Base-by-base conservation (phyloP, 1,284 basidiomycete species). In the Phlebopus sp. region DNA sequence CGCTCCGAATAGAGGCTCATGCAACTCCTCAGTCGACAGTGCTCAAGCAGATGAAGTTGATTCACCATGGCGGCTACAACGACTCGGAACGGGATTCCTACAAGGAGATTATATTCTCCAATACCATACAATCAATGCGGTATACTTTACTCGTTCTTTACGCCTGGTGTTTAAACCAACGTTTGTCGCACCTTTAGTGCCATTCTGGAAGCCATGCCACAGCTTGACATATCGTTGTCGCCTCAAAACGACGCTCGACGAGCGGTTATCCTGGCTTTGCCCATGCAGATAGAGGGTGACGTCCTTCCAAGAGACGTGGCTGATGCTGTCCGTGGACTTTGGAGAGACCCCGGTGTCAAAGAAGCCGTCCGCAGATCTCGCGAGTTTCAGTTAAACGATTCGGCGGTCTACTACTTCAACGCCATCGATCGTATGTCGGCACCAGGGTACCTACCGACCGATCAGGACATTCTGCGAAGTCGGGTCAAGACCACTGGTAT, bases 401-500 rank as follows among this genome's bases (percentile, higher is more conserved):
- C 86, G 14, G 95, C 95, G 1, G 81, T 91, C 39, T 97, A 97
- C 78, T 97, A 95, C 75, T 97, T 97, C 78, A 92, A 89, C 66
- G 77, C 88, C 11, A 92, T 97, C 53, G 82, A 88, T 53, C 84
- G 93, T 50, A 95, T 97, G 81, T 74, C 87, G 0, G 64, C 77
- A 9, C 75, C 81, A 0, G 75, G 77, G 44, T 97, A 95, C 72
- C 69, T 92, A 50, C 95, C 94, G 3, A 90, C 89, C 0, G 94
- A 97, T 64, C 92, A 96, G 69, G 95, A 97, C 60, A 95, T 97
- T 57, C 75, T 97, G n/a, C 80, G 94, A 29, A 90, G 86, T 46
- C 84, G 95, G 61, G 93, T 97, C 53, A 97, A 97, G 78, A 97
- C 94, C 0, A 97, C 94, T 0, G 95, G 95, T 64, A 95, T 97